Base-by-base conservation (phyloP, 163 green algal species). In the Prototheca cutis region DNA sequence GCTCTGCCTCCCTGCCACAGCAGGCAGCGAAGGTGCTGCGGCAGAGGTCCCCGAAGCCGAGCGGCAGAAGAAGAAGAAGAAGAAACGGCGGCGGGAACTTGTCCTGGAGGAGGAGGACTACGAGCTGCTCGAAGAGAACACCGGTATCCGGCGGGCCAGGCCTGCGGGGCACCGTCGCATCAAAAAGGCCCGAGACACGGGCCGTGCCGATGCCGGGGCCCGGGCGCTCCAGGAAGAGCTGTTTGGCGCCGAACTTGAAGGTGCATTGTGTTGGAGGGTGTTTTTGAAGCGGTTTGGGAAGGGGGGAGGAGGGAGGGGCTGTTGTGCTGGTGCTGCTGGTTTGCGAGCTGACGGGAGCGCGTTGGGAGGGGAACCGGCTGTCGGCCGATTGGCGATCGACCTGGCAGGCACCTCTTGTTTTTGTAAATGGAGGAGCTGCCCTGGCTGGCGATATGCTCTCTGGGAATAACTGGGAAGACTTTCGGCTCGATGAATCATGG, bases 41-140 rank as follows among this genome's bases (percentile, higher is more conserved):
- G n/a, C n/a, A n/a, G n/a, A n/a, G n/a, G n/a, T n/a, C n/a, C n/a
- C n/a, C n/a, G n/a, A n/a, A n/a, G n/a, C n/a, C n/a, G n/a, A n/a
- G n/a, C n/a, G n/a, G n/a, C n/a, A n/a, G n/a, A 82, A 71, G 60
- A 55, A 65, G 24, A 68, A 63, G 23, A 81, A 80, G 60, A 78
- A 82, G 61, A 70, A 65, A 53, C 55, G 68, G 24, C 72, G 79
- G 28, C 60, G 60, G 1, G 63, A 77, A 3, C 59, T 85, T 33
- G 61, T 74, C 19, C 74, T 87, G 18, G 77, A 90, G 34, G 79
- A 87, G 8, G 81, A 92, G 47, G 84, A 93, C 62, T 90, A 86
- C 49, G 76, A 87, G 33, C 65, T 89, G 57, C 68, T 90, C 42
- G 80, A 90, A 56, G 82, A 91, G 62, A 79, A 83, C 53, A 66